phyloP scores from a whole-genome alignment of 2,329 filamentous ascomycete species.

The Byssothecium circinans region DNA sequence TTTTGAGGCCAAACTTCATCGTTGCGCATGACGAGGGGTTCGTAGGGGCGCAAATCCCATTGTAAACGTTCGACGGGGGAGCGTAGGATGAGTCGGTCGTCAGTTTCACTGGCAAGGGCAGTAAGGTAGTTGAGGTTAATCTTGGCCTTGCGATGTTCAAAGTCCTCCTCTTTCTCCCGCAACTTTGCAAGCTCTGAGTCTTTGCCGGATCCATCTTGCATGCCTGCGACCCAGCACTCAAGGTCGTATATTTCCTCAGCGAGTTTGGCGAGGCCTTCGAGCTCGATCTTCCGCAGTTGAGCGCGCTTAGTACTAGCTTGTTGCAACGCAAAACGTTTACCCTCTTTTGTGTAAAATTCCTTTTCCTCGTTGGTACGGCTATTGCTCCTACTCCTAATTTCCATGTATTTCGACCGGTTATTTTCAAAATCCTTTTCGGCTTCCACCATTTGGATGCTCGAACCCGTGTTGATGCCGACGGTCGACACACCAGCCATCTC shows the following conservation, averaged over 20 bases:
- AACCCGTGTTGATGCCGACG: constrained; percentile 18
- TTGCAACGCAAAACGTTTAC: constrained; percentile 1
- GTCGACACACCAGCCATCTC: constrained; percentile 22
- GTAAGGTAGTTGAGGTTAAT: constrained; percentile 8
- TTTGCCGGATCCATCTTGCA: constrained; percentile 25
- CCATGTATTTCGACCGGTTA: neutral
- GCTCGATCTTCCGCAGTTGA: neutral
- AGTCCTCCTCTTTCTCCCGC: constrained; percentile 41
- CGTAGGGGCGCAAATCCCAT: constrained; percentile 72
- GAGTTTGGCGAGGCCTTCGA: constrained; percentile 24
- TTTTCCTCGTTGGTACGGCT: neutral
- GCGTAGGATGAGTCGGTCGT: constrained; percentile 33
- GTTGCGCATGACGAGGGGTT: constrained; percentile 63
- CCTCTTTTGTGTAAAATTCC: constrained; percentile 3
- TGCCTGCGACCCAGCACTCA: constrained; percentile 30
- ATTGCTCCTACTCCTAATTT: neutral
- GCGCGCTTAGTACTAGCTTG: constrained; percentile 6
- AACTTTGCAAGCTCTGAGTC: constrained; percentile 42
- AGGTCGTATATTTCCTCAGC: constrained; percentile 30
- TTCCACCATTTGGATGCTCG: constrained; percentile 12
- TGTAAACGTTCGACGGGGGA: constrained; percentile 25
- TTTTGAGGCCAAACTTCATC: constrained; percentile 69
- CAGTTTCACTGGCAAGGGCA: constrained; percentile 17
- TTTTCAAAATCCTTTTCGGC: constrained; percentile 5
- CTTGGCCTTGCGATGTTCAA: constrained; percentile 4